phyloP scores from a whole-genome alignment of 257 asterid genomes.

The Scutellaria barbata region DNA sequence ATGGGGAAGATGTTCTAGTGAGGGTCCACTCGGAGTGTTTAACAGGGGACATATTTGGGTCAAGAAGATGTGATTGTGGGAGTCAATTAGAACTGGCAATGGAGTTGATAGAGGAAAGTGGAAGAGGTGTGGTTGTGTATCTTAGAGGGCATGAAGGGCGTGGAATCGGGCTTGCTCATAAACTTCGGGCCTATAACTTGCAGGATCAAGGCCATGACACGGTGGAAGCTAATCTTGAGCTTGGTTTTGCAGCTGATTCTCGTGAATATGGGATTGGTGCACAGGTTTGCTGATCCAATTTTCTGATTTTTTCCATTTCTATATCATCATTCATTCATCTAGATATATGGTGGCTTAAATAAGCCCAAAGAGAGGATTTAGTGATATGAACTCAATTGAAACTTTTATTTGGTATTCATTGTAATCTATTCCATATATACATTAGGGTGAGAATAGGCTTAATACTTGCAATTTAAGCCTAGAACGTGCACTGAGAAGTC shows the following conservation, averaged over 20 bases:
- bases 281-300: constrained; percentile 50
- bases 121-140: constrained; percentile 74
- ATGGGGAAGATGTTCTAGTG: constrained; percentile 80
- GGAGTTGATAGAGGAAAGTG: constrained; percentile 73
- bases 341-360: too few species aligned
- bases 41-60: constrained; percentile 86
- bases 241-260: constrained; percentile 84
- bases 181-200: constrained; percentile 78
- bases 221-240: constrained; percentile 82
- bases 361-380: too few species aligned
- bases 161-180: constrained; percentile 83
- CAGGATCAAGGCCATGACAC: constrained; percentile 90
- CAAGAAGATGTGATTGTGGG: constrained; percentile 83
- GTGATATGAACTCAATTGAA: too few species aligned
- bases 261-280: constrained; percentile 86
- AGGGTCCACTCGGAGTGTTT: constrained; percentile 91
- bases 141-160: constrained; percentile 90
- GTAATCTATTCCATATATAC: too few species aligned
- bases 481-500: too few species aligned
- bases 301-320: too few species aligned
- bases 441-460: too few species aligned
- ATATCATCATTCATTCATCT: too few species aligned
- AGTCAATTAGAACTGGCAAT: constrained; percentile 80
- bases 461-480: too few species aligned
- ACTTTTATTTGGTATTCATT: too few species aligned